A percentile compares a stretch with the other conserved stretches of the same genome.
These are phyloP conservation scores for Rhodamnia argentea DNA, from an alignment of 345 rosid species.

Conservation along the genomic window DNA sequence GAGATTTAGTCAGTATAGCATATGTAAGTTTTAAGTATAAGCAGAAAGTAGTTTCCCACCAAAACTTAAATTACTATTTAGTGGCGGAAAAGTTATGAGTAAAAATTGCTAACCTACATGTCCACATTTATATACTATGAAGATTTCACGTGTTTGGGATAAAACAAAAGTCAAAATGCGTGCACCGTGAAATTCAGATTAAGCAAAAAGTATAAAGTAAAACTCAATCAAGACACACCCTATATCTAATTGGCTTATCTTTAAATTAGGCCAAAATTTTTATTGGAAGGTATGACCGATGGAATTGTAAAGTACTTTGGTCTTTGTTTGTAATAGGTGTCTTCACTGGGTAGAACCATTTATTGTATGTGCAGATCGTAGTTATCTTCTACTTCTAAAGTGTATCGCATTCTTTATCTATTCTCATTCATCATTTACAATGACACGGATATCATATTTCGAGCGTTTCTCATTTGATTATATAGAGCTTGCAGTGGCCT, in stretches of 20 bases:
- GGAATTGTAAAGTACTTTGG: neutral
- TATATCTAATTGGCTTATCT: neutral
- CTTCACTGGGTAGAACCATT: too few species aligned
- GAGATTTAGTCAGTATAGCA: neutral
- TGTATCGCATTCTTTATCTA: too few species aligned
- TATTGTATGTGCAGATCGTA: too few species aligned
- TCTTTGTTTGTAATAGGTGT: neutral
- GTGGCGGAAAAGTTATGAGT: neutral
- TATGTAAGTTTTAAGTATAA: neutral
- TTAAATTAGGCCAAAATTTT: neutral
- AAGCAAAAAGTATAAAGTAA: neutral
- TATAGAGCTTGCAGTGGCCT: too few species aligned
- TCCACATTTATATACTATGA: neutral
- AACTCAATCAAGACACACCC: neutral
- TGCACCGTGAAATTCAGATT: neutral
- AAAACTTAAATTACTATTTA: neutral
- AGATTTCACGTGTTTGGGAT: neutral
- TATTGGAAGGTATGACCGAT: neutral
- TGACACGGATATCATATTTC: too few species aligned
- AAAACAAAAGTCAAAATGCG: neutral
- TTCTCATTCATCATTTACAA: too few species aligned
- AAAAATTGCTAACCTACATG: neutral
- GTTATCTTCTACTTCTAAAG: too few species aligned
- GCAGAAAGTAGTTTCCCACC: neutral
- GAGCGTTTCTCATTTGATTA: too few species aligned